Evolutionary conservation across 129 eudicot genomes (phyloP).

Genomic region (Calendula officinalis): DNA sequence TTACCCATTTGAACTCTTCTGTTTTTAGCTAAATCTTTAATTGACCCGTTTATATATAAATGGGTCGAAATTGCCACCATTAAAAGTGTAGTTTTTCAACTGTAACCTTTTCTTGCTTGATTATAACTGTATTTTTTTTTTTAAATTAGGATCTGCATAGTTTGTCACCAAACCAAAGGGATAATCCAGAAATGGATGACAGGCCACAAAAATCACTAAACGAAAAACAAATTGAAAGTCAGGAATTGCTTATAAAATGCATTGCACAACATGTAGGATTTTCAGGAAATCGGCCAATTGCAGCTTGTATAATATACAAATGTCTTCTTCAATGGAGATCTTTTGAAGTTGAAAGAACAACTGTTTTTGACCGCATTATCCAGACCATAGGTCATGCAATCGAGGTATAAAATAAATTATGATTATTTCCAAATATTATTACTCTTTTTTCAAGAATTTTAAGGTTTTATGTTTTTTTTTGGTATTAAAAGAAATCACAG

Average conservation of each 20-base stretch:
- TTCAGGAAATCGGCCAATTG: slow-evolving; percentile 72
- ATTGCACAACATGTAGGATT: slow-evolving; percentile 79
- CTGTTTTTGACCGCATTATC: slow-evolving; percentile 83
- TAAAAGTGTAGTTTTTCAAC: neutral
- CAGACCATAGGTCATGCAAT: slow-evolving; percentile 93
- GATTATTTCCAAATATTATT: slow-evolving; percentile 1
- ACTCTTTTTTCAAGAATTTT: neutral
- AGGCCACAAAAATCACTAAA: slow-evolving; percentile 92
- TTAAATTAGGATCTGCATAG: slow-evolving; percentile 73
- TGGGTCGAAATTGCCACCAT: slow-evolving; percentile 17
- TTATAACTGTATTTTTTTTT: slow-evolving; percentile 6
- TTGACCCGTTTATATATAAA: neutral
- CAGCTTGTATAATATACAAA: slow-evolving; percentile 88
- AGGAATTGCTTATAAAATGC: slow-evolving; percentile 78
- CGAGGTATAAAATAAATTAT: slow-evolving; percentile 51
- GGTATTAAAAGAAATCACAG: slow-evolving; percentile 58
- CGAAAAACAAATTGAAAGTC: slow-evolving; percentile 90
- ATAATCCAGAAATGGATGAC: slow-evolving; percentile 67
- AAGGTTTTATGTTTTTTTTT: slow-evolving; percentile 2
- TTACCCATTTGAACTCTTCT: neutral
- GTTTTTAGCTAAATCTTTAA: neutral
- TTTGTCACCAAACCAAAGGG: slow-evolving; percentile 57
- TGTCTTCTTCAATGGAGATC: slow-evolving; percentile 98
- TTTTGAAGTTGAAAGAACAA: slow-evolving; percentile 91
- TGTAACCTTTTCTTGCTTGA: neutral